These are phyloP conservation scores for Schrenkiella parvula DNA, from an alignment of 345 rosid species.

Conservation along the genomic window DNA sequence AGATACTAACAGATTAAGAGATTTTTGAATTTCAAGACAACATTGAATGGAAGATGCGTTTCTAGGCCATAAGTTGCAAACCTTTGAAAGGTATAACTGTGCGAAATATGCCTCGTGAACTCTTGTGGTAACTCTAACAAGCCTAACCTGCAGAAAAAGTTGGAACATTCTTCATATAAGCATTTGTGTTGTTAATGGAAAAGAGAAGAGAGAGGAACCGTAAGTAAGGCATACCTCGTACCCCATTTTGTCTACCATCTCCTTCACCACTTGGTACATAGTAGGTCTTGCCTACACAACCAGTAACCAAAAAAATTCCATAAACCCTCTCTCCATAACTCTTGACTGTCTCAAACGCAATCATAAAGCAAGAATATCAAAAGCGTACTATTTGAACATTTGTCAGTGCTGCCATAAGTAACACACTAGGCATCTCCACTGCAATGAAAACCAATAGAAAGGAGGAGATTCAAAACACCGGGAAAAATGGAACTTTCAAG, in stretches of 20 bases:
- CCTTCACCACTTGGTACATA: conserved; percentile 80
- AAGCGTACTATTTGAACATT: conserved; percentile 77
- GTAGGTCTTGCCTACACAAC: conserved; percentile 88
- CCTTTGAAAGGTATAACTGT: conserved; percentile 79
- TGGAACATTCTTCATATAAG: neutral
- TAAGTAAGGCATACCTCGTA: conserved; percentile 44
- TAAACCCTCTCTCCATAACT: conserved; percentile 3
- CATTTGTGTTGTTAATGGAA: neutral
- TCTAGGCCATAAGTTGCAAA: conserved; percentile 13
- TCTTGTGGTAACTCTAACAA: conserved; percentile 86
- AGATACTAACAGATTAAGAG: neutral
- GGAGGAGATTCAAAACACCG: neutral
- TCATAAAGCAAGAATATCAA: neutral
- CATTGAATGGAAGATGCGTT: neutral
- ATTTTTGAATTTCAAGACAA: neutral
- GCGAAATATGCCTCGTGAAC: conserved; percentile 92
- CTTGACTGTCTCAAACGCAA: conserved; percentile 11
- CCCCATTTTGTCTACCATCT: conserved; percentile 90
- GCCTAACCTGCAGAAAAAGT: conserved; percentile 61
- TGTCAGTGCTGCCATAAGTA: conserved; percentile 92
- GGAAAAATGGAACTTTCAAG: neutral
- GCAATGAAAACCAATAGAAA: conserved; percentile 33
- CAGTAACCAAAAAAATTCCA: conserved; percentile 12
- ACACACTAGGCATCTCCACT: conserved; percentile 97
- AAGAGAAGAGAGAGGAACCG: neutral